Evolutionary conservation across 805 yeast species (phyloP), one percentile per base, ranked within the genome.

Genomic region (Monosporozyma aquatica): DNA sequence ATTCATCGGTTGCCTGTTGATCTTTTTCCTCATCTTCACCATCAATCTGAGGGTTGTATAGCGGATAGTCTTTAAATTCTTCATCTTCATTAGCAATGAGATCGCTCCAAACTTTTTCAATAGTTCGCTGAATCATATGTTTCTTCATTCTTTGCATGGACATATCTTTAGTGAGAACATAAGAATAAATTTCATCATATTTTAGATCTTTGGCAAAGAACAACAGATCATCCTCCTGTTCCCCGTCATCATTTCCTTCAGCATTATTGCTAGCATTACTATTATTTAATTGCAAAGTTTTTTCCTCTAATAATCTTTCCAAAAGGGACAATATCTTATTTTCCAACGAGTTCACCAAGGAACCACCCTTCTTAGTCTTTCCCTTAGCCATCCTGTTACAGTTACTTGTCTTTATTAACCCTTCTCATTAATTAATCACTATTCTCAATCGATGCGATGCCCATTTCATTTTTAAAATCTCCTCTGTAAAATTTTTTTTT

Each of bases 101-200:
- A 24, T 70, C 66, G 33, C 67, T 64, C 55, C 82, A 67, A 0
- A 78, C 79, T 29, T 74, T 70, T 24, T 77, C 83, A 3, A 86
- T 72, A 3, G 84, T 70, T 49, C 78, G 76, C 47, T 78, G 81
- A 42, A 89, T 60, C 8, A 73, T 62, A 7, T 70, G 72, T 44
- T 76, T 76, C 59, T 87, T 89, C 52, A 79, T 76, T 45, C 97
- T 67, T 44, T 75, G 72, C 51, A 87, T 66, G 25, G 80, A 74
- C 29, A 77, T 64, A 47, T 87, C 95, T 38, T 78, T 76, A 25
- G 69, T 59, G 52, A 82, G 86, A 13, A 78, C 77, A 45, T 70
- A 78, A 8, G 70, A 66, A n/a, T 78, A 53, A 2, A 80, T 71
- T 42, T 81, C 83, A 6, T 64, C 49, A 2, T 66, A 55, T 8